Evolutionary conservation across 768 basidiomycete species (phyloP).

Genomic region (Russula olivacea): DNA sequence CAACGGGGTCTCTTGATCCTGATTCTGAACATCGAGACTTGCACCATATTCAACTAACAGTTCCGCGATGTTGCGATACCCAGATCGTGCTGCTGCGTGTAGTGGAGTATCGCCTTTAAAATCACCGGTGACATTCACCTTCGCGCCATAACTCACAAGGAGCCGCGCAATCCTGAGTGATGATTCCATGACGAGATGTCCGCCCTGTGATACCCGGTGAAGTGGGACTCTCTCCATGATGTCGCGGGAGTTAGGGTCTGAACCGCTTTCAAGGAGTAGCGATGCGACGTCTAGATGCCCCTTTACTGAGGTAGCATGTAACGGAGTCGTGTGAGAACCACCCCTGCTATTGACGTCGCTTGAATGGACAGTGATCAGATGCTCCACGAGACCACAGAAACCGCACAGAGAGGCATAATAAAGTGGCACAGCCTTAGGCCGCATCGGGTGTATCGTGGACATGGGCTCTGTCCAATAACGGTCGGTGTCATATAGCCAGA

Average conservation of each 20-base stretch:
- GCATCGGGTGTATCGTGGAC: not conserved
- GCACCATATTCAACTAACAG: not conserved
- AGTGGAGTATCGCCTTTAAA: not conserved
- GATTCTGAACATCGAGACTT: not conserved
- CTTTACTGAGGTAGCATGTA: not conserved
- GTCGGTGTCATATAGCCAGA: not conserved
- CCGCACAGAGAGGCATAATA: not conserved
- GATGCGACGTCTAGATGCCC: not conserved
- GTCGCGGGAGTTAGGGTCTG: not conserved
- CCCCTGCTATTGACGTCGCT: not conserved
- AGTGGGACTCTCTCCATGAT: not conserved
- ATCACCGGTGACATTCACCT: not conserved
- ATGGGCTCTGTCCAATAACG: not conserved
- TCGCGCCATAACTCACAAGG: not conserved
- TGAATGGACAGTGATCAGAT: not conserved
- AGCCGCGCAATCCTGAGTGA: not conserved
- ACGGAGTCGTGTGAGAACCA: not conserved
- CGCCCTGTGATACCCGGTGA: not conserved
- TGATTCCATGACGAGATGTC: not conserved
- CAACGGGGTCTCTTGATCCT: not conserved
- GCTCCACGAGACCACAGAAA: not conserved
- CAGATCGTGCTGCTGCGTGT: not conserved
- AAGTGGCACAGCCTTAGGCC: not conserved
- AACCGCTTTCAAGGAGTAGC: not conserved
- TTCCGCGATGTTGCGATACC: not conserved